Percentiles rank a stretch among this genome's conserved stretches.
These are phyloP conservation scores for Petunia secreta DNA, from an alignment of 257 asterid species.

Conservation along the genomic window DNA sequence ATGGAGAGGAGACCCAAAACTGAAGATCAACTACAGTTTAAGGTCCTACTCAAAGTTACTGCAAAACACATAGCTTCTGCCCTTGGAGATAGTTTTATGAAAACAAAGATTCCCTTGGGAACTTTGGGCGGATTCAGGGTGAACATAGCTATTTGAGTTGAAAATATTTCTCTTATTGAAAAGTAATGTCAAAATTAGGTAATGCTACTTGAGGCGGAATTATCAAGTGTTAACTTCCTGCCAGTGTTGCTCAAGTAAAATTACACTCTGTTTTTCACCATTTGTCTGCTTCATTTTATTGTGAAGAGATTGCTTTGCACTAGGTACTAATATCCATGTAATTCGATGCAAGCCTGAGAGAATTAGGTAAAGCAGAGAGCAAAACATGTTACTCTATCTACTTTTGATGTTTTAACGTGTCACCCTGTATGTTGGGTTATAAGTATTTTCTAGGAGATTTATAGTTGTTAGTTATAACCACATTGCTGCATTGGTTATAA, in stretches of 20 bases:
- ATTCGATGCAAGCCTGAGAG: background rate
- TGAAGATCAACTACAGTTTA: background rate
- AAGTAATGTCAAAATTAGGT: background rate
- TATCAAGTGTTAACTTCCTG: background rate
- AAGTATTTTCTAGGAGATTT: background rate
- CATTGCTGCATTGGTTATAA: background rate
- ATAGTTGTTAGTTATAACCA: background rate
- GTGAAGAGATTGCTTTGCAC: background rate
- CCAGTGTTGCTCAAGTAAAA: slow-evolving; percentile 9
- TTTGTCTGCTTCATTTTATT: background rate
- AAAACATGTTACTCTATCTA: background rate
- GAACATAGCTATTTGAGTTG: background rate
- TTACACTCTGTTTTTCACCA: background rate
- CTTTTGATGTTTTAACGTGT: background rate
- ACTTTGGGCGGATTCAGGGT: background rate
- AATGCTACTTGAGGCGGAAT: slow-evolving; percentile 3
- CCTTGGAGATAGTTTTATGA: background rate
- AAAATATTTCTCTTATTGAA: background rate
- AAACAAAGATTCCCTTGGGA: background rate
- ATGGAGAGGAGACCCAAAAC: background rate
- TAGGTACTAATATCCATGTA: background rate
- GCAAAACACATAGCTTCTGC: background rate
- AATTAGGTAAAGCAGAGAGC: background rate
- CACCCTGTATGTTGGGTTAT: background rate
- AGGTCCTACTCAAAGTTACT: background rate